Evolutionary conservation across 352 stramenopile species (phyloP).

Genomic region (Halophytophthora polymorphica): DNA sequence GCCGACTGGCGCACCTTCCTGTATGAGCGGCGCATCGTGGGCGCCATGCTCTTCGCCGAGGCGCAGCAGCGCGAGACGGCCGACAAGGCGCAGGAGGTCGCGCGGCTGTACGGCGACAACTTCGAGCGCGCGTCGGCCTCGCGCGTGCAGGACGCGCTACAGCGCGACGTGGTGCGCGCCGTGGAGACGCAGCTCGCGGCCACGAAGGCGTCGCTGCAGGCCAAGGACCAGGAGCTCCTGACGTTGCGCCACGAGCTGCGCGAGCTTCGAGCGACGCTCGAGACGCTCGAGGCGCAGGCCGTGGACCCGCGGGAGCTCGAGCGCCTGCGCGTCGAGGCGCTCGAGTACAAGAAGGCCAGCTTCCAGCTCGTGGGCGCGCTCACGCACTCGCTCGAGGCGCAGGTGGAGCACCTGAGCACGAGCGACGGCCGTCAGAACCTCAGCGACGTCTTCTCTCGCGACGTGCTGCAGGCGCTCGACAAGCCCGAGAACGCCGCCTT

Average conservation of each 20-base stretch:
- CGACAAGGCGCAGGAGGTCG: constrained; percentile 42
- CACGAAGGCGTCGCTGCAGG: constrained; percentile 24
- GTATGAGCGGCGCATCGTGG: constrained; percentile 56
- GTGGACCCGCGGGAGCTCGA: constrained; percentile 58
- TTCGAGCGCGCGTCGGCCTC: constrained; percentile 36
- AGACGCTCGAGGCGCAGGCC: constrained; percentile 38
- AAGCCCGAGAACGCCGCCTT: constrained; percentile 59
- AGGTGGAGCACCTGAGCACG: constrained; percentile 55
- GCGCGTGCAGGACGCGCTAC: constrained; percentile 35
- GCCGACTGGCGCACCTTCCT: constrained; percentile 52
- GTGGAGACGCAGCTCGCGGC: constrained; percentile 32
- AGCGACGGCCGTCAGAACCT: constrained; percentile 70
- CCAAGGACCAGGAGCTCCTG: constrained; percentile 59
- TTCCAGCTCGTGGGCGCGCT: constrained; percentile 53
- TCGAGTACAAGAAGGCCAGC: constrained; percentile 68
- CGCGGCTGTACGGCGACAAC: constrained; percentile 58
- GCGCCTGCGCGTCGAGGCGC: constrained; percentile 47
- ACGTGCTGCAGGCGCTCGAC: constrained; percentile 60
- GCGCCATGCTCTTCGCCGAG: constrained; percentile 73
- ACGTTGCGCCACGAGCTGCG: constrained; percentile 46
- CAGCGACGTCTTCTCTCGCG: constrained; percentile 54
- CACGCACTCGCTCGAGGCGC: constrained; percentile 47
- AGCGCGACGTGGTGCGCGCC: constrained; percentile 33
- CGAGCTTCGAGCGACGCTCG: constrained; percentile 26
- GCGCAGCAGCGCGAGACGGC: constrained; percentile 45